phyloP scores from a whole-genome alignment of 2,329 filamentous ascomycete genomes.

The Phyllosticta citrichinensis region DNA sequence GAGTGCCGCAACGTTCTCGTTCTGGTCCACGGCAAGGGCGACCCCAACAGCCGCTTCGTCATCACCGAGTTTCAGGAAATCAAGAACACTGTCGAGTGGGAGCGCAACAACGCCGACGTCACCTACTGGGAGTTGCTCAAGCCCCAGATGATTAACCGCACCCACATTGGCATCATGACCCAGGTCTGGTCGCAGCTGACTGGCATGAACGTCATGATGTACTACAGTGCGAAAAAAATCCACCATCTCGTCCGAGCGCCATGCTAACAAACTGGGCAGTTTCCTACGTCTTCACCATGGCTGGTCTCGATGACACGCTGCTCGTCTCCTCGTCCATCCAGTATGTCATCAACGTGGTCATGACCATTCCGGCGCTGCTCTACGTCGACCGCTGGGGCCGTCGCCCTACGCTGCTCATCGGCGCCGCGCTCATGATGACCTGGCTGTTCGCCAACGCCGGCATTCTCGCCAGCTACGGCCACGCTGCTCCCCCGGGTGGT shows the following conservation, averaged over 20 bases:
- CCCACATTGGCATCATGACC: slow-evolving; percentile 59
- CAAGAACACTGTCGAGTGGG: slow-evolving; percentile 62
- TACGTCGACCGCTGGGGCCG: slow-evolving; percentile 70
- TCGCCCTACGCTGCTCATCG: slow-evolving; percentile 55
- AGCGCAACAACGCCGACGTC: slow-evolving; percentile 58
- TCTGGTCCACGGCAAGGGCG: slow-evolving; percentile 44
- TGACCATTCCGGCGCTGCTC: slow-evolving; percentile 66
- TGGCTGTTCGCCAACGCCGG: slow-evolving; percentile 55
- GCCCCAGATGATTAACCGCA: slow-evolving; percentile 65
- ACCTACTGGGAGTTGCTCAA: slow-evolving; percentile 63
- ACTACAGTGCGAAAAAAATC: slow-evolving; percentile 12
- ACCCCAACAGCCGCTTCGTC: slow-evolving; percentile 56
- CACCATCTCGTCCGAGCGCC: background rate
- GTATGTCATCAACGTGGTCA: slow-evolving; percentile 62
- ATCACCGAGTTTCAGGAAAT: slow-evolving; percentile 61
- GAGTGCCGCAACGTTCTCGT: slow-evolving; percentile 32
- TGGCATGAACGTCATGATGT: slow-evolving; percentile 65
- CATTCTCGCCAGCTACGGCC: slow-evolving; percentile 51
- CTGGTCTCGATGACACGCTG: slow-evolving; percentile 50
- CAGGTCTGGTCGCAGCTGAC: slow-evolving; percentile 70
- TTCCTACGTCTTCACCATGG: slow-evolving; percentile 61
- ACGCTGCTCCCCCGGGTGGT: slow-evolving; percentile 28
- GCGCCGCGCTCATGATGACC: slow-evolving; percentile 52
- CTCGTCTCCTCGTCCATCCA: slow-evolving; percentile 60
- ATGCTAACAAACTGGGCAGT: slow-evolving; percentile 39